A percentile compares a stretch with the other conserved stretches of the same genome.
Conservation (phyloP, 208 protist species). For the Vickermania spadyakhi region DNA sequence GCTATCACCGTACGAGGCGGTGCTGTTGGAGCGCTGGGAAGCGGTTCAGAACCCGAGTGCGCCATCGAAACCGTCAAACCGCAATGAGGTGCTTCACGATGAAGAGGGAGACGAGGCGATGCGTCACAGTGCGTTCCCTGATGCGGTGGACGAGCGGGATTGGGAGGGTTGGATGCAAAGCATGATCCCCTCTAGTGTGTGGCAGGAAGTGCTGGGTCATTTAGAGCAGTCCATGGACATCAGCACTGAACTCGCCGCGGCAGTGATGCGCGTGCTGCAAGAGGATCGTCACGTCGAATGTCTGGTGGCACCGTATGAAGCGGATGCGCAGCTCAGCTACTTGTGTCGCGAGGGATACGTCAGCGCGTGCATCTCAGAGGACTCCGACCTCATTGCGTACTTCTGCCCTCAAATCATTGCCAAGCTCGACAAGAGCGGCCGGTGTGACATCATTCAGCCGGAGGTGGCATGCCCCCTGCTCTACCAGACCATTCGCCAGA, state of each 20-base stretch:
- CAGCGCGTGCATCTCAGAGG: slow-evolving; percentile 94
- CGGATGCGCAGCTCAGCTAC: slow-evolving; percentile 98
- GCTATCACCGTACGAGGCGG: slow-evolving; percentile 25
- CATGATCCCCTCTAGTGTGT: background rate
- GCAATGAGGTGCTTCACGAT: no score
- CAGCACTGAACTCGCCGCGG: slow-evolving; percentile 63
- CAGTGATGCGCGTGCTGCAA: slow-evolving; percentile 53
- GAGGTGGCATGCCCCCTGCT: slow-evolving; percentile 24
- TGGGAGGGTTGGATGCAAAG: background rate
- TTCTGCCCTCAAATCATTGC: slow-evolving; percentile 73
- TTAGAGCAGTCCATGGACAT: slow-evolving; percentile 69
- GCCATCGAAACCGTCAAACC: no score
- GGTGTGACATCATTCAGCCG: slow-evolving; percentile 38
- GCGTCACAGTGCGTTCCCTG: background rate
- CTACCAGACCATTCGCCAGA: slow-evolving; percentile 13
- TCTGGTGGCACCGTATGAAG: slow-evolving; percentile 99
- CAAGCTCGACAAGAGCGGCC: slow-evolving; percentile 54
- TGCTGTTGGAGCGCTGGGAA: background rate
- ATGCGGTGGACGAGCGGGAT: background rate
- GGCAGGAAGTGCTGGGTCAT: slow-evolving; percentile 30
- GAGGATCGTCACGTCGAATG: slow-evolving; percentile 74
- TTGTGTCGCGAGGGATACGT: slow-evolving; percentile 86
- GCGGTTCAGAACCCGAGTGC: background rate
- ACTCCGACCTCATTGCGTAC: slow-evolving; percentile 98
- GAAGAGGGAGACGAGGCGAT: background rate